Conservation (phyloP, 140 eudicot species). For the Cichorium intybus region DNA sequence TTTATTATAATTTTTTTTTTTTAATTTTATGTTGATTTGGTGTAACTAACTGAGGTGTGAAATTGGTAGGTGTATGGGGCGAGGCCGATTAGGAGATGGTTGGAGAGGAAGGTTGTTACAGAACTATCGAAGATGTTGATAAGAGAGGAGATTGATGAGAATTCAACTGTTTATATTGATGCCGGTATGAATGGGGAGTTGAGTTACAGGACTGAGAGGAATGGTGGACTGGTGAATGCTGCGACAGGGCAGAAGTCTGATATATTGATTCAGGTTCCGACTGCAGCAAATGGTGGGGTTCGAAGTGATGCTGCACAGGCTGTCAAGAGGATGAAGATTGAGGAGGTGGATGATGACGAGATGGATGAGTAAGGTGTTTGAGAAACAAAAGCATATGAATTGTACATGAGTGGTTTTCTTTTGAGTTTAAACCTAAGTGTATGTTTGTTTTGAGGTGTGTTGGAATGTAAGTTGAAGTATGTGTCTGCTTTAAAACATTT, state of each 20-base stretch:
- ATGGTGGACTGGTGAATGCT: constrained; percentile 91
- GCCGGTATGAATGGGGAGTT: constrained; percentile 45
- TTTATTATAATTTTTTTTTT: not conserved
- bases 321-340: constrained; percentile 84
- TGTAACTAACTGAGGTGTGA: not conserved
- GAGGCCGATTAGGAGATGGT: constrained; percentile 93
- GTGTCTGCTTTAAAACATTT: too few species aligned
- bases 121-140: constrained; percentile 85
- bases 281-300: constrained; percentile 23
- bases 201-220: constrained; percentile 71
- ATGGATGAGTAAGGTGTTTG: constrained; percentile 66
- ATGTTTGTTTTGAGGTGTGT: not conserved
- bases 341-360: constrained; percentile 69
- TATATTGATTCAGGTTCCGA: constrained; percentile 61
- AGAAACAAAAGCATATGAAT: too few species aligned
- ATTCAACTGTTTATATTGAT: constrained; percentile 82
- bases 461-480: too few species aligned
- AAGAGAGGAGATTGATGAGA: constrained; percentile 78
- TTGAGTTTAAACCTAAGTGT: not conserved
- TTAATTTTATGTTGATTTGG: not conserved
- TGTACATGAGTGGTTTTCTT: not conserved
- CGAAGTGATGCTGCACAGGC: constrained; percentile 63
- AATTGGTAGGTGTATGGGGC: constrained; percentile 80
- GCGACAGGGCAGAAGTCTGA: constrained; percentile 78
- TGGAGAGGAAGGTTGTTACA: constrained; percentile 83